phyloP scores from a whole-genome alignment of 2,329 filamentous ascomycete genomes.

The Helicocarpus griseus region DNA sequence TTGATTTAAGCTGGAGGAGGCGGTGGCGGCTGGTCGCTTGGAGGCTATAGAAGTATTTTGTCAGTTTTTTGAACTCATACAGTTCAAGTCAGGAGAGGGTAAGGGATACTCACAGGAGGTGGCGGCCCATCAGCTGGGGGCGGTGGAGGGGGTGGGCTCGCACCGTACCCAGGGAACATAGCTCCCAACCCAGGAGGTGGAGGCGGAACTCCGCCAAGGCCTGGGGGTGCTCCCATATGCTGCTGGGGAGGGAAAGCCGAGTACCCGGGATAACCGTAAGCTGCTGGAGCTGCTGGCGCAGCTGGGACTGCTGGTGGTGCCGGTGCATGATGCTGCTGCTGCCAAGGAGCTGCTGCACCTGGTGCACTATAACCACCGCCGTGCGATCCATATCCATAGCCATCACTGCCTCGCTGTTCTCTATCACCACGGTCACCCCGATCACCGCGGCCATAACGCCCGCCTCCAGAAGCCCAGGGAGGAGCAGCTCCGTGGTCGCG shows the following conservation, averaged over 20 bases:
- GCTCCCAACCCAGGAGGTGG: slow-evolving; percentile 40
- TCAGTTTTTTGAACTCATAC: slow-evolving; percentile 1
- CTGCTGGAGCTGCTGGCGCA: slow-evolving; percentile 24
- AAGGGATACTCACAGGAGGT: slow-evolving; percentile 27
- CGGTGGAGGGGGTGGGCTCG: slow-evolving; percentile 29
- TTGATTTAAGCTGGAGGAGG: slow-evolving; percentile 39
- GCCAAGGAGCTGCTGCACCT: slow-evolving; percentile 48
- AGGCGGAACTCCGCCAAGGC: slow-evolving; percentile 49
- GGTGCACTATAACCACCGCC: slow-evolving; percentile 37
- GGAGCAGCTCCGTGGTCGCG: slow-evolving; percentile 16
- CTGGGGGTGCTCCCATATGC: slow-evolving; percentile 45
- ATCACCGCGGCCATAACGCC: slow-evolving; percentile 31
- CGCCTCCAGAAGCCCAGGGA: slow-evolving; percentile 24
- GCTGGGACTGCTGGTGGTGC: slow-evolving; percentile 30
- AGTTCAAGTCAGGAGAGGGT: neutral
- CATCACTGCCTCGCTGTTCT: slow-evolving; percentile 5
- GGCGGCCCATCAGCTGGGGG: slow-evolving; percentile 34
- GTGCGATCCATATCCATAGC: slow-evolving; percentile 24
- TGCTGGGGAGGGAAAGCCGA: slow-evolving; percentile 36
- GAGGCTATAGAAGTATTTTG: slow-evolving; percentile 26
- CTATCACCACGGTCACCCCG: slow-evolving; percentile 37
- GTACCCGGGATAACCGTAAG: slow-evolving; percentile 50
- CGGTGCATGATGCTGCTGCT: slow-evolving; percentile 43
- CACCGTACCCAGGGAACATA: slow-evolving; percentile 26
- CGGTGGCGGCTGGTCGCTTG: slow-evolving; percentile 52